phyloP scores from a whole-genome alignment of 106 monocot species.

The Acorus gramineus region DNA sequence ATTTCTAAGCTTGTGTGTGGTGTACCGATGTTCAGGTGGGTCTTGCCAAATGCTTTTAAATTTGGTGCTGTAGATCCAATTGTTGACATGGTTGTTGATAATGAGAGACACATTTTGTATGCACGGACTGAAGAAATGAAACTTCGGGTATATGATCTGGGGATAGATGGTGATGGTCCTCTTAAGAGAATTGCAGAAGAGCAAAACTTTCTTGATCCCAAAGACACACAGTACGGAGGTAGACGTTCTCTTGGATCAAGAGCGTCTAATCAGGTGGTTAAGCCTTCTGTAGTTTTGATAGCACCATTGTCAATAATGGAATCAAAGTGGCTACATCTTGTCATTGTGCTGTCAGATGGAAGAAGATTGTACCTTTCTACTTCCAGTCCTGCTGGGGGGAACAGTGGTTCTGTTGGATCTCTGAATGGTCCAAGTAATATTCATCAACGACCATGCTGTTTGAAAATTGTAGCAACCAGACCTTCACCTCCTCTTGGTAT shows the following conservation, averaged over 20 bases:
- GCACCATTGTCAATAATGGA: slow-evolving; percentile 64
- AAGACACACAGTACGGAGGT: slow-evolving; percentile 60
- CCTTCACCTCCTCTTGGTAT: slow-evolving; percentile 81
- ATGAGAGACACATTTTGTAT: slow-evolving; percentile 77
- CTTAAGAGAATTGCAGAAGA: slow-evolving; percentile 79
- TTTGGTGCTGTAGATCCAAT: slow-evolving; percentile 86
- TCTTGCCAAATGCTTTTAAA: slow-evolving; percentile 77
- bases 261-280: slow-evolving; percentile 31
- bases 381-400: slow-evolving; percentile 32
- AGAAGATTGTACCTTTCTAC: slow-evolving; percentile 90
- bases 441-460: slow-evolving; percentile 56
- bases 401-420: slow-evolving; percentile 26
- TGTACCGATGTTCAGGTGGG: slow-evolving; percentile 42
- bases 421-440: slow-evolving; percentile 36
- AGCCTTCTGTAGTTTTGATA: slow-evolving; percentile 66
- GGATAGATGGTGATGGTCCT: slow-evolving; percentile 65
- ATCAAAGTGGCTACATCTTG: slow-evolving; percentile 78
- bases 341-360: slow-evolving; percentile 89
- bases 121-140: slow-evolving; percentile 88
- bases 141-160: slow-evolving; percentile 77
- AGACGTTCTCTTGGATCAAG: slow-evolving; percentile 45
- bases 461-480: slow-evolving; percentile 87
- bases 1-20: too few species aligned
- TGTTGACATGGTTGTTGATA: slow-evolving; percentile 82
- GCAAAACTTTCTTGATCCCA: slow-evolving; percentile 79